Percentiles rank a stretch among this genome's conserved stretches.
phyloP scores from a whole-genome alignment of 129 eudicot species.

The Flaveria sonorensis region DNA sequence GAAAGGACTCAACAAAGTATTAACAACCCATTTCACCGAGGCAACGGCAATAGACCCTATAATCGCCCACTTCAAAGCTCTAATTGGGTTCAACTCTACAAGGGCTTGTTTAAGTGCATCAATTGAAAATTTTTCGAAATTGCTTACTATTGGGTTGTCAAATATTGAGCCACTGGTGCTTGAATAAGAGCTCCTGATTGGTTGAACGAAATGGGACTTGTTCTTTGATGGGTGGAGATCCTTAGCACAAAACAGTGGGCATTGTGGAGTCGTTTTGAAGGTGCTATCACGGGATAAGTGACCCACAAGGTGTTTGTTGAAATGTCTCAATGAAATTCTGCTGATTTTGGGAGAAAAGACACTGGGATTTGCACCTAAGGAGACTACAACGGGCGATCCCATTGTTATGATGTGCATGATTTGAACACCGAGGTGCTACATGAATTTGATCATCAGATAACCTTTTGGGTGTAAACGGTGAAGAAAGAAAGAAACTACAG shows the following conservation, averaged over 20 bases:
- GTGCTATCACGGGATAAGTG: conserved; percentile 12
- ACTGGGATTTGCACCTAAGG: conserved; percentile 42
- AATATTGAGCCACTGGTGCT: conserved; percentile 37
- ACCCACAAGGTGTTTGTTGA: conserved; percentile 63
- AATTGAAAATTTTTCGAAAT: conserved; percentile 36
- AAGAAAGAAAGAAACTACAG: conserved; percentile 24
- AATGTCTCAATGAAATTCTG: conserved; percentile 49
- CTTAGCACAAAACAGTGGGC: conserved; percentile 18
- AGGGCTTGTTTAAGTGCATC: conserved; percentile 44
- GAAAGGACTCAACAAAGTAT: conserved; percentile 58
- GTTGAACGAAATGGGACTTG: conserved; percentile 28
- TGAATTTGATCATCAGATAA: conserved; percentile 42
- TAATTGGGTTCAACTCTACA: conserved; percentile 53
- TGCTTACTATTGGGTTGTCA: conserved; percentile 12
- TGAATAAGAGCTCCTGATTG: conserved; percentile 46
- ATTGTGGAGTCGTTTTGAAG: conserved; percentile 19
- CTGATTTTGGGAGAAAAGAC: conserved; percentile 5
- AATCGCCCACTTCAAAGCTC: conserved; percentile 52
- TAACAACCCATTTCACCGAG: conserved; percentile 52
- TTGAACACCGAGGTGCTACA: conserved; percentile 15
- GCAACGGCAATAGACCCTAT: conserved; percentile 48
- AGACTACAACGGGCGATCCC: conserved; percentile 50
- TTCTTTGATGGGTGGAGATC: conserved; percentile 14
- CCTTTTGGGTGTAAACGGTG: conserved; percentile 28
- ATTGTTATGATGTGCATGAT: conserved; percentile 25